Percentiles rank a stretch among this genome's conserved stretches.
Conservation (phyloP, 176 grass and related monocot genomes). For the Metroxylon sagu region DNA sequence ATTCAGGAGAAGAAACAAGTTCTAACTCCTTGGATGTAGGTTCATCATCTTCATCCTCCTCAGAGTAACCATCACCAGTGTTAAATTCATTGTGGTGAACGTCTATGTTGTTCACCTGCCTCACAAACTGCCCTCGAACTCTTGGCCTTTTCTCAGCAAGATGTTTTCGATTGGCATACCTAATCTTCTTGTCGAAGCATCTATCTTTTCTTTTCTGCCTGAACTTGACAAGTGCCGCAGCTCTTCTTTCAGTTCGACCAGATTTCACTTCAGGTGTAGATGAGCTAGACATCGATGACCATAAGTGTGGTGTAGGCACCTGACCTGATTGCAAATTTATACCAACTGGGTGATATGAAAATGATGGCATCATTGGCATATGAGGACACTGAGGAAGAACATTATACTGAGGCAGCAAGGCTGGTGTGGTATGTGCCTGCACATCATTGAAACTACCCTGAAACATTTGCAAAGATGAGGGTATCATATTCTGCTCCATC, state of each 20-base stretch:
- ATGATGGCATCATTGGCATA: constrained; percentile 43
- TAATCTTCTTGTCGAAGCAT: constrained; percentile 97
- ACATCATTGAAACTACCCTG: constrained; percentile 44
- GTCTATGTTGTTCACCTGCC: constrained; percentile 46
- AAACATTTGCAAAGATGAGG: constrained; percentile 49
- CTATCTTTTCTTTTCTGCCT: constrained; percentile 84
- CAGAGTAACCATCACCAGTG: constrained; percentile 60
- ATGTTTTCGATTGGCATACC: constrained; percentile 76
- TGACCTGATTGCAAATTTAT: constrained; percentile 53
- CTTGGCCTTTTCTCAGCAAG: constrained; percentile 81
- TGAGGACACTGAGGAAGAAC: constrained; percentile 44
- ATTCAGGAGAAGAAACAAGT: constrained; percentile 55
- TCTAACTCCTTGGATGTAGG: constrained; percentile 55
- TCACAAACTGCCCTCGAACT: constrained; percentile 88
- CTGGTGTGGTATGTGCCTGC: constrained; percentile 31
- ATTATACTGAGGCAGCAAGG: constrained; percentile 55
- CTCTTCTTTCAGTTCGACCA: constrained; percentile 49
- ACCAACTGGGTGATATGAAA: constrained; percentile 48
- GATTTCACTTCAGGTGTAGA: constrained; percentile 37
- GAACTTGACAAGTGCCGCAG: constrained; percentile 84
- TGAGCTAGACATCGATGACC: constrained; percentile 37
- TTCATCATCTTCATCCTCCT: constrained; percentile 59
- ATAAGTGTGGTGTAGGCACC: constrained; percentile 31
- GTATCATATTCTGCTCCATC: constrained; percentile 40
- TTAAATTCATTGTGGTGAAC: constrained; percentile 24